Evolutionary conservation across 2,329 filamentous ascomycete species (phyloP).

Genomic region (Fusarium denticulatum): DNA sequence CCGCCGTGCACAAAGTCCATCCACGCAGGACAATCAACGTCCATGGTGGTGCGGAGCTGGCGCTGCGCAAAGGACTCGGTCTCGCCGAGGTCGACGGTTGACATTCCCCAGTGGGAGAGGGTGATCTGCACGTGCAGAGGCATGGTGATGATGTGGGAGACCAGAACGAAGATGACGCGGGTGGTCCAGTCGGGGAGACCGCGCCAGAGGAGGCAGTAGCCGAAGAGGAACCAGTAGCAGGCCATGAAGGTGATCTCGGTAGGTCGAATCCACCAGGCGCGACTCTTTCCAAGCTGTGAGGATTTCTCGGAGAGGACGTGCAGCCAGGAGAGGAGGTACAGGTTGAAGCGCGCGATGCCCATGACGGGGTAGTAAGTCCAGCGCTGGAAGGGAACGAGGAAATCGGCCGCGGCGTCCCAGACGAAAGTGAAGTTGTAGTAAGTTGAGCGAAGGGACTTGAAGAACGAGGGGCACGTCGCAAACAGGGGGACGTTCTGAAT

Average conservation of each 20-base stretch:
- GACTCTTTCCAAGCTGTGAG: slow-evolving; percentile 63
- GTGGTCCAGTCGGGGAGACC: slow-evolving; percentile 66
- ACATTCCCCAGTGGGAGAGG: slow-evolving; percentile 78
- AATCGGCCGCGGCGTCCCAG: slow-evolving; percentile 69
- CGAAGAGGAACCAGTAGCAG: slow-evolving; percentile 75
- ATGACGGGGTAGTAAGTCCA: slow-evolving; percentile 77
- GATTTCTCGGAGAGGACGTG: slow-evolving; percentile 68
- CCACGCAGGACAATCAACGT: slow-evolving; percentile 77
- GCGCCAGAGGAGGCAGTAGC: slow-evolving; percentile 71
- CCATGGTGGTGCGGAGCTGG: slow-evolving; percentile 78
- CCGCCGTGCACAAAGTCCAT: slow-evolving; percentile 78
- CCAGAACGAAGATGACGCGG: slow-evolving; percentile 69
- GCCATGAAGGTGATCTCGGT: slow-evolving; percentile 70
- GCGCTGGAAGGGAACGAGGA: slow-evolving; percentile 69
- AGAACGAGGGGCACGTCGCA: slow-evolving; percentile 72
- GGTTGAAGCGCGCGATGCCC: slow-evolving; percentile 75
- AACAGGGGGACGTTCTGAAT: slow-evolving; percentile 76
- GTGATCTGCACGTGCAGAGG: slow-evolving; percentile 78
- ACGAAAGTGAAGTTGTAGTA: slow-evolving; percentile 72
- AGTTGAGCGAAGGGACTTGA: slow-evolving; percentile 69
- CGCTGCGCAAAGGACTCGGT: slow-evolving; percentile 75
- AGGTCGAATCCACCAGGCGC: slow-evolving; percentile 74
- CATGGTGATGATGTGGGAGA: slow-evolving; percentile 73
- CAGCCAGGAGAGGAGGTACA: slow-evolving; percentile 74
- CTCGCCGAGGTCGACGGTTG: slow-evolving; percentile 70